phyloP scores from a whole-genome alignment of 2,329 filamentous ascomycete species.

The Verticillium isaacii region DNA sequence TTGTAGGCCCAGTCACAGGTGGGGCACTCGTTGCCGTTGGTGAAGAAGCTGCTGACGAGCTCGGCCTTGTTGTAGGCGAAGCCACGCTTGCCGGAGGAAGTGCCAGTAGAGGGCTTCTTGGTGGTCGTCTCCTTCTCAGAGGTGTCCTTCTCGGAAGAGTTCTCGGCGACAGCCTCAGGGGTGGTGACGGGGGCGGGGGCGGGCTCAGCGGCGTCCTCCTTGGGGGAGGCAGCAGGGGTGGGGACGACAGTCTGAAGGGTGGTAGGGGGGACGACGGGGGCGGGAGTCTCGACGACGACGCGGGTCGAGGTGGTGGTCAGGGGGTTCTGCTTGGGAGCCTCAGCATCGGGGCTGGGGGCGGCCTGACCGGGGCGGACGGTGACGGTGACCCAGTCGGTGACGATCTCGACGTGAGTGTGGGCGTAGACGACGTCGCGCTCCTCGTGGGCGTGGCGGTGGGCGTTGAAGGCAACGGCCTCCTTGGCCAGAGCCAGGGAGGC shows the following conservation, averaged over 20 bases:
- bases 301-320: constrained; percentile 8
- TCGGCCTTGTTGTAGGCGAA: constrained; percentile 60
- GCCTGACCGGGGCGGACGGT: constrained; percentile 30
- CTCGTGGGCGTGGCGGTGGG: constrained; percentile 35
- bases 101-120: background rate
- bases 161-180: constrained; percentile 11
- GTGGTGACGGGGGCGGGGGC: constrained; percentile 16
- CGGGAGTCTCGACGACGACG: constrained; percentile 3
- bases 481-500: constrained; percentile 38
- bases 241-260: constrained; percentile 13
- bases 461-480: constrained; percentile 36
- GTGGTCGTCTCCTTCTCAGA: background rate
- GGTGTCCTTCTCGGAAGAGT: background rate
- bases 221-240: constrained; percentile 1
- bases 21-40: constrained; percentile 22
- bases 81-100: constrained; percentile 54
- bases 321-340: constrained; percentile 4
- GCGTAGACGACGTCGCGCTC: constrained; percentile 24
- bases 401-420: constrained; percentile 26
- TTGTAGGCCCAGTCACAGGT: constrained; percentile 62
- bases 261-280: constrained; percentile 11
- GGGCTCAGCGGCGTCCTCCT: constrained; percentile 1
- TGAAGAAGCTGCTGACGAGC: constrained; percentile 47
- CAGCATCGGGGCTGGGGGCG: constrained; percentile 7
- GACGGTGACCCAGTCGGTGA: constrained; percentile 35